Evolutionary conservation across 2,329 filamentous ascomycete species (phyloP).

Genomic region (Dendrostoma leiphaemia): DNA sequence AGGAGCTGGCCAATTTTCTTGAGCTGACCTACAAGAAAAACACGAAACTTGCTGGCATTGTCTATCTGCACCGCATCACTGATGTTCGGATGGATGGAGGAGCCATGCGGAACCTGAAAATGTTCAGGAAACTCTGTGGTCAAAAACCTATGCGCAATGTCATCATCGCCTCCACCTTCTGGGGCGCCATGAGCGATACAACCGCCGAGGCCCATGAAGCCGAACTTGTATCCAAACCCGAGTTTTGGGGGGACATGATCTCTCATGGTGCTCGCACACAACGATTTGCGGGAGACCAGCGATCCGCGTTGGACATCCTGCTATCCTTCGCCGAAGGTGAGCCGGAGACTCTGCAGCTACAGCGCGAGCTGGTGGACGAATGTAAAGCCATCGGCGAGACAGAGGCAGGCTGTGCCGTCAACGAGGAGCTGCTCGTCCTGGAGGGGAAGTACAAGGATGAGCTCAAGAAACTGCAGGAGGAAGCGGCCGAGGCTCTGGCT

Average conservation of each 20-base stretch:
- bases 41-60: not conserved
- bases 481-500: not conserved
- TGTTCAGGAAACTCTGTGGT: constrained; percentile 3
- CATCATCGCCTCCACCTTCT: not conserved
- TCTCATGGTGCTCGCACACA: not conserved
- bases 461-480: not conserved
- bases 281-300: not conserved
- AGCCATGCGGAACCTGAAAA: constrained; percentile 1
- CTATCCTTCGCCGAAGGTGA: not conserved
- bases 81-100: not conserved
- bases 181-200: not conserved
- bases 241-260: constrained; percentile 3
- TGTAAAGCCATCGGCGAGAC: not conserved
- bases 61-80: constrained; percentile 5
- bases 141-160: not conserved
- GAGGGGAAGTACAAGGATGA: not conserved
- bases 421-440: not conserved
- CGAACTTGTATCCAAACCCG: not conserved
- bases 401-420: not conserved
- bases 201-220: not conserved
- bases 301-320: not conserved
- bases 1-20: not conserved
- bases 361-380: not conserved
- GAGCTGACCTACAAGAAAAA: not conserved
- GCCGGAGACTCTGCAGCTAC: not conserved